Evolutionary conservation across 768 basidiomycete genomes (phyloP), one percentile per base, ranked within the genome.

Genomic region (Calocybe gangraenosa): DNA sequence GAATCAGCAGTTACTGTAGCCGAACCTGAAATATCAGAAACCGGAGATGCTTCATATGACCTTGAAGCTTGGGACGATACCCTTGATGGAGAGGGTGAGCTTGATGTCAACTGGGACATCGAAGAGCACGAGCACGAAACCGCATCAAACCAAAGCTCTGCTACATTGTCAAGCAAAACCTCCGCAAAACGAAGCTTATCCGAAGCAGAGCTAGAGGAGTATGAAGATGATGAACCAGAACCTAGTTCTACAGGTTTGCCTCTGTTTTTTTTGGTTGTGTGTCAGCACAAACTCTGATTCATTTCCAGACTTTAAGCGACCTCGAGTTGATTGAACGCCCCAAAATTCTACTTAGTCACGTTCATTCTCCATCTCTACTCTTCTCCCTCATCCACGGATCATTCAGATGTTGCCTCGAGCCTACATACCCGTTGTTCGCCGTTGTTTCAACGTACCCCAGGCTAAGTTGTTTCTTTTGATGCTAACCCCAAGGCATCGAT

Each of bases 101-200:
- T 62, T 10, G 69, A 72, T 46, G 61, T 60, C 18, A 61, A 60
- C 15, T 78, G 74, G 75, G 69, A 74, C 32, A 68, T 11, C 7
- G 47, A 48, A 34, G 47, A 43, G 14, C 48, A 65, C 37, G 70
- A 74, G 37, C 66, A 70, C 20, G 76, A 76, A 21, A 66, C 71
- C 11, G 62, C 60, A 28, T 28, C 25, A 28, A 28, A 28, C 25
- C 64, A 76, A 44, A 82, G 74, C 37, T 81, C 75, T 14, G 63
- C 70, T 38, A 79, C 80, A 1, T 62, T 82, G 40, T 79, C 78
- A 10, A 81, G 79, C 56, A 77, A 66, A 55, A 66, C 75, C 32
- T 79, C 79, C 11, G 49, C 55, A 18, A 84, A 84, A 61, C 73
- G 80, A 32, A 75, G 75, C 45, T 69, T 77, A 46, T 53, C 52